Evolutionary conservation across 768 basidiomycete species (phyloP), one percentile per base, ranked within the genome.

Genomic region (Auriscalpium microsporum): DNA sequence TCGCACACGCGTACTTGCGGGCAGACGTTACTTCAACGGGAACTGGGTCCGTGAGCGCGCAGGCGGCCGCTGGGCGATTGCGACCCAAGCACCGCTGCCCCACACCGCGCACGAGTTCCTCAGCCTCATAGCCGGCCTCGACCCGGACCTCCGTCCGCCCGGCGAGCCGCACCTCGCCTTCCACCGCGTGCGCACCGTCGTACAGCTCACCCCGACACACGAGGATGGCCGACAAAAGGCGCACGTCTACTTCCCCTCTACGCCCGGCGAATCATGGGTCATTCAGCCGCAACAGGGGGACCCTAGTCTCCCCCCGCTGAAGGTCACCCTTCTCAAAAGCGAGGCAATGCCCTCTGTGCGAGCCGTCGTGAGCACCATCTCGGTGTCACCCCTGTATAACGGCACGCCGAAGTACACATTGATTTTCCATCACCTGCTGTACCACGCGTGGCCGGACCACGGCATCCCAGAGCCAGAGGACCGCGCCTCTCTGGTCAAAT

Each of bases 61-160:
- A 50, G 87, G 91, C 8, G 77, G 76, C 35, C 87, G 83, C 63
- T 84, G 81, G 81, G 91, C 90, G 87, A 87, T 94, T 56, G 89
- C 90, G 3, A 78, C 88, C 0, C 91, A 94, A 65, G 92, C 91
- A 0, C 90, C 92, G 0, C 70, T 91, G 36, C 80, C 77, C 5
- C 65, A 72, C 48, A 89, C 90, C 0, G 75, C 79, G 0, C 86
- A 93, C 63, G 72, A 87, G 5, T 92, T 92, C 68, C 79, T 94
- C 65, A 87, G 81, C 59, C 67, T 87, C 48, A 73, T 92, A 58
- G 56, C 53, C 14, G 58, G 52, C 9, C 66, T 80, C 37, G 79
- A 81, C 56, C 75, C 78, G 28, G 56, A 71, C 28, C 67, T 74
- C 2, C 63, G 58, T 3, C 71, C 72, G 0, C 63, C 61, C 2